Evolutionary conservation across 2,329 filamentous ascomycete species (phyloP), one percentile per base, ranked within the genome.

Genomic region (Shiraia sp.): DNA sequence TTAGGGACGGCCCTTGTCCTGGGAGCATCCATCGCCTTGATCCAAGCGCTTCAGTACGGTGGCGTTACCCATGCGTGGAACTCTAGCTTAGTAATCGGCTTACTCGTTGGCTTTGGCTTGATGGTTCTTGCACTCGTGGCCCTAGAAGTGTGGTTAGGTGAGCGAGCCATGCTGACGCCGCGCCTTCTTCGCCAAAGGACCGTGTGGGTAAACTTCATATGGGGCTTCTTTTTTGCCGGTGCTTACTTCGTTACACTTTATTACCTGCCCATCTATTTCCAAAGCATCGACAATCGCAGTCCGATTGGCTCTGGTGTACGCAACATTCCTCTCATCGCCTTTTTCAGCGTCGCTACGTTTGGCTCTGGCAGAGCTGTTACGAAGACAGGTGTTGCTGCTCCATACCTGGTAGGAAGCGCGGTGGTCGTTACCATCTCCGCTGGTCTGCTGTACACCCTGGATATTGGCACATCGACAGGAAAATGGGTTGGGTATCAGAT

Each of bases 181-280:
- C 65, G 70, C 2, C 49, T 78, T 5, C 34, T 76, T 7, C 62
- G 63, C 26, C 55, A 71, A 24, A 63, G 71, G 9, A 59, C 61
- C 4, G 58, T 76, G 37, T 60, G 47, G n/a, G 53, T 59, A 15
- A 55, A 57, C 28, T 66, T 56, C 27, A 33, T 64, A 8, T 75
- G 61, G 47, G 54, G 61, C 10, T 65, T 73, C 51, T 66, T 72
- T 40, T 51, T 59, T 36, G 38, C 43, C 50, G 71, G 70, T 10
- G 31, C 47, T 9, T 72, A 66, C 39, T 66, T 72, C 41, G 16
- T 72, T 10, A 36, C 70, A 2, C 49, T 76, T 8, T 77, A 75
- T 56, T 76, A 74, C 49, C 58, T 77, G 0, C 74, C 74, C 7
- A 72, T 78, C 24, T 78, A 75, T 51, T 78, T 79, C 59, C 75